Evolutionary conservation across 192 early-diverging fungal genomes (phyloP), one percentile per base, ranked within the genome.

Genomic region (Coemansia furcata): DNA sequence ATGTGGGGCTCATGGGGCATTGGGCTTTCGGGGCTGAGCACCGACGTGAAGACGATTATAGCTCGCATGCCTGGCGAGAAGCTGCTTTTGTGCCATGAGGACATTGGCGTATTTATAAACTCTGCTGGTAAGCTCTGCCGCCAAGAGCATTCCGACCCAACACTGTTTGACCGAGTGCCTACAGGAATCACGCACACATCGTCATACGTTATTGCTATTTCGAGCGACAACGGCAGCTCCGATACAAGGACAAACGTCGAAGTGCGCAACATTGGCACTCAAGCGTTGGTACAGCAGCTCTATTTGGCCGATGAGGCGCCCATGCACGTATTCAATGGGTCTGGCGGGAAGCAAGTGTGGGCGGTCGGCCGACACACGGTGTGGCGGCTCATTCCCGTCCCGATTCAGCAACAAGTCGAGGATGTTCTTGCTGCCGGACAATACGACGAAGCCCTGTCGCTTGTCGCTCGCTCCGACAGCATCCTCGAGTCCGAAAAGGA

Each of bases 231-330:
- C 14, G 63, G 57, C 12, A 60, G 49, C 7, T 40, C 66, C 23
- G 39, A 19, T 17, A 9, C 62, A 47, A 69, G 30, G 30, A 69
- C 71, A 39, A 83, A 90, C 39, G 87, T 98, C 1, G 93, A 96
- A 71, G 91, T 98, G 15, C 86, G 93, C 68, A 95, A 92, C 54
- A 88, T 97, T 50, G 89, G 85, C 47, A 92, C 93, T 0, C 89
- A 90, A 54, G 87, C 87, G 3, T 74, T 95, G 23, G 92, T 98
- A 4, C 97, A 98, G 73, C 83, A 86, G 35, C 85, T 95, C 12
- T 85, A 88, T 17, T 79, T 98, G 32, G 69, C 84, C 1, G 78
- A 77, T 36, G 84, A 90, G 35, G 84, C 87, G 36, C 81, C 81
- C 6, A 36, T 65, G 21, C 52, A 66, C 2, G 62, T 78, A 15